A percentile compares a stretch with the other conserved stretches of the same genome.
Evolutionary conservation across 2,329 filamentous ascomycete genomes (phyloP).

Genomic region (Beauveria pseudobassiana): DNA sequence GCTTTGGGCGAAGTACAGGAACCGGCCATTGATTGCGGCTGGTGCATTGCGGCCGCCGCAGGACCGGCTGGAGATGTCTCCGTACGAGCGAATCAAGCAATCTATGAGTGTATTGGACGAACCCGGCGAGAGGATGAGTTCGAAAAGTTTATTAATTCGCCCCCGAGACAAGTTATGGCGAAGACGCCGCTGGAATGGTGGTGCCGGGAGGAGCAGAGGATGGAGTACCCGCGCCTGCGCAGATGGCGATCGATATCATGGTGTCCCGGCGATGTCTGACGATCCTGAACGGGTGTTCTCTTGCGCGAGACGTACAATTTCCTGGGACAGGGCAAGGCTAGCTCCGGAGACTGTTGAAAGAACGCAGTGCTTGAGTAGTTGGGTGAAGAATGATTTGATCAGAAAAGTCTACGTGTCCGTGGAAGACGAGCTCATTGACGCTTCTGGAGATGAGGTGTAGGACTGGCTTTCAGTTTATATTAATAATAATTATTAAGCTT

Average conservation of each 20-base stretch:
- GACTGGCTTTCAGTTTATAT: too few species aligned
- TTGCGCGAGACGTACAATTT: neutral
- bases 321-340: neutral
- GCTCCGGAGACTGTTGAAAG: too few species aligned
- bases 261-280: neutral
- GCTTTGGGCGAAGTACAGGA: too few species aligned
- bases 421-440: too few species aligned
- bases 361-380: too few species aligned
- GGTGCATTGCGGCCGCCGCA: too few species aligned
- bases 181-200: neutral
- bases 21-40: too few species aligned
- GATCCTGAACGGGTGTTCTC: constrained; percentile 11
- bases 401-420: too few species aligned
- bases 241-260: neutral
- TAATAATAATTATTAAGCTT: constrained; percentile 2
- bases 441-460: too few species aligned
- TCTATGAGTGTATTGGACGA: neutral
- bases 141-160: neutral
- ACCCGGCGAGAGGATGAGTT: neutral
- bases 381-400: too few species aligned
- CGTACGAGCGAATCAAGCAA: neutral
- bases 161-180: neutral
- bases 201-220: neutral
- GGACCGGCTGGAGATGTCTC: too few species aligned
- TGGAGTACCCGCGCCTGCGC: neutral